Conservation (phyloP, 352 stramenopile species). For the Phytophthora aleatoria region DNA sequence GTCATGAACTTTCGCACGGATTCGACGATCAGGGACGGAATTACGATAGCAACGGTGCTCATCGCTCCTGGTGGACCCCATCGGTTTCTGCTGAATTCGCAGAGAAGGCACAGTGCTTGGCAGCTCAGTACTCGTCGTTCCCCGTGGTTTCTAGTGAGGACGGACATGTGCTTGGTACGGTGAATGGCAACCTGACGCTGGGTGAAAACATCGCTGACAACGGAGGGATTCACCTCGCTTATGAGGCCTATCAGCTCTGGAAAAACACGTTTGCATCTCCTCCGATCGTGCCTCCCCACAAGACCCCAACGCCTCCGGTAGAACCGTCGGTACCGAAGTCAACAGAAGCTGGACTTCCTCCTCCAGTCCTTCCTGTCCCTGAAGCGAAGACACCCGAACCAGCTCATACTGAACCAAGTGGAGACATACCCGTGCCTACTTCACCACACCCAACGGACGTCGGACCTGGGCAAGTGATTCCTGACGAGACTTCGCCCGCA, state of each 20-base stretch:
- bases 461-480: constrained; percentile 16
- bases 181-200: constrained; percentile 91
- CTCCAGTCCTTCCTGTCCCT: constrained; percentile 20
- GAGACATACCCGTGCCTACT: constrained; percentile 14
- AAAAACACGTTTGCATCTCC: constrained; percentile 32
- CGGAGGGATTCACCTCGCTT: constrained; percentile 83
- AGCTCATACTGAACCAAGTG: constrained; percentile 9
- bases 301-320: background rate
- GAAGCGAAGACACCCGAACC: constrained; percentile 12
- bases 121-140: constrained; percentile 65
- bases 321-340: constrained; percentile 3
- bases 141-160: constrained; percentile 45
- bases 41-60: constrained; percentile 82
- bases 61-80: constrained; percentile 92
- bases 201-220: constrained; percentile 95
- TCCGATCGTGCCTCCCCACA: constrained; percentile 2
- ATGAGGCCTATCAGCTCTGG: constrained; percentile 81
- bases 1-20: constrained; percentile 94
- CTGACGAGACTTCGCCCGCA: constrained; percentile 8
- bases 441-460: constrained; percentile 12
- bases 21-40: constrained; percentile 94
- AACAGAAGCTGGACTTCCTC: constrained; percentile 11
- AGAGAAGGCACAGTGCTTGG: constrained; percentile 58
- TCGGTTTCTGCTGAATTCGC: constrained; percentile 53
- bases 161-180: constrained; percentile 47